Evolutionary conservation across 2,329 filamentous ascomycete species (phyloP), one percentile per base, ranked within the genome.

Genomic region (Fusarium staphyleae): DNA sequence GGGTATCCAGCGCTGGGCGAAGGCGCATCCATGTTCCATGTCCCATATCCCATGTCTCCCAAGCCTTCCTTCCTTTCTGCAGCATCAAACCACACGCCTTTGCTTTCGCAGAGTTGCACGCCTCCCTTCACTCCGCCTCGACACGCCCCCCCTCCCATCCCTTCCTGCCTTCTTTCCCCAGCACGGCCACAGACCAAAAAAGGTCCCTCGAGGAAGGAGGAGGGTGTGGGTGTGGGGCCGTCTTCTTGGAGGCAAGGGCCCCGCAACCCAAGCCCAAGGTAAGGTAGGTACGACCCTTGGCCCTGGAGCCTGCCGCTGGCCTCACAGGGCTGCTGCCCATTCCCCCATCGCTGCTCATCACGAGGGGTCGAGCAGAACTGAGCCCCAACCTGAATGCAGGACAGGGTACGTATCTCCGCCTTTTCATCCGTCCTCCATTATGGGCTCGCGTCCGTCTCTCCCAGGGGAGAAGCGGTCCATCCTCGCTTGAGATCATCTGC

Each of bases 281-380:
- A 42, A 32, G 51, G 18, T 36, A 44, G 26, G 22, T 24, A 44
- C 19, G 35, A 26, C 32, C 50, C 40, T 52, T 42, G 48, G 51
- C 28, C 44, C 50, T 48, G 22, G 34, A 44, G 32, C n/a, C 48
- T 55, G 49, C 52, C 39, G 50, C 52, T 61, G 61, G 57, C 60
- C 60, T 66, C 63, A 66, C 63, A 66, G 51, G 63, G 63, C 63
- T 66, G 63, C 51, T 66, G 54, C 51, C 41, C 47, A 32, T 34
- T 42, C 7, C 14, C n/a, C 37, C 57, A 58, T 57, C 51, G 44
- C 40, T 14, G 14, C 52, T 39, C 22, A 24, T 24, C 22, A 24
- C 22, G 22, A 8, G 22, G 22, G 22, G 22, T 24, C 7, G 22
- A 24, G 22, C 22, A 24, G 22, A 24, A 24, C 57, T 62, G 50